Base-by-base conservation (phyloP, 2,329 filamentous ascomycete genomes). In the Fusarium nurragi region DNA sequence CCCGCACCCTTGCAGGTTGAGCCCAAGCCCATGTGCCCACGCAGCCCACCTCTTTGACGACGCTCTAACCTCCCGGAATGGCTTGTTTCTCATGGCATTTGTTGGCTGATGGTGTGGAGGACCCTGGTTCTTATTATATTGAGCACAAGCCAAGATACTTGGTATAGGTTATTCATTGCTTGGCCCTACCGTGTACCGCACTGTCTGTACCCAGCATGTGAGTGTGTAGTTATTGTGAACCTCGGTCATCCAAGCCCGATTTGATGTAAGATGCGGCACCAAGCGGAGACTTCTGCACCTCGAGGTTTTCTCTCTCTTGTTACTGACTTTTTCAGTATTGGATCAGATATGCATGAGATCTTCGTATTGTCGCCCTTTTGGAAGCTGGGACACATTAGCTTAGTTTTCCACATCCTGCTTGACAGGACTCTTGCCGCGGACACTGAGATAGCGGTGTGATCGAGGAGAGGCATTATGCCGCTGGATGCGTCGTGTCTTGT, bases 21-120 rank as follows among this genome's bases (percentile, higher is more conserved):
- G 34, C 49, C 60, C 50, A 62, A 59, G 67, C 46, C 53, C 69
- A 71, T 71, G 69, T 72, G 68, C 60, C 44, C 53, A 49, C 58
- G 37, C 36, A 34, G 26, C 44, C 54, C 54, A 58, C 53, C 57
- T 47, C 23, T 40, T 43, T 52, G 39, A 62, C 30, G 40, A 47
- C 44, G 38, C 53, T 50, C 43, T 57, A 51, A 53, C 25, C 51
- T 60, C 36, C 21, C 54, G 53, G 50, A 38, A 38, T 44, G 44
- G 46, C 46, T 63, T 60, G 54, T 47, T 48, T 68, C 48, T 50
- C 50, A 34, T 45, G 39, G 21, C 52, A 34, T 46, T 51, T 46
- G 47, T 23, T 60, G 37, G 26, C 14, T 67, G 39, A 28, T 64
- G 64, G 64, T 61, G 64, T 67, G 54, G 12, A 56, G 39, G 64